Base-by-base conservation (phyloP, 176 grass and related monocot species). In the Zizania latifolia region DNA sequence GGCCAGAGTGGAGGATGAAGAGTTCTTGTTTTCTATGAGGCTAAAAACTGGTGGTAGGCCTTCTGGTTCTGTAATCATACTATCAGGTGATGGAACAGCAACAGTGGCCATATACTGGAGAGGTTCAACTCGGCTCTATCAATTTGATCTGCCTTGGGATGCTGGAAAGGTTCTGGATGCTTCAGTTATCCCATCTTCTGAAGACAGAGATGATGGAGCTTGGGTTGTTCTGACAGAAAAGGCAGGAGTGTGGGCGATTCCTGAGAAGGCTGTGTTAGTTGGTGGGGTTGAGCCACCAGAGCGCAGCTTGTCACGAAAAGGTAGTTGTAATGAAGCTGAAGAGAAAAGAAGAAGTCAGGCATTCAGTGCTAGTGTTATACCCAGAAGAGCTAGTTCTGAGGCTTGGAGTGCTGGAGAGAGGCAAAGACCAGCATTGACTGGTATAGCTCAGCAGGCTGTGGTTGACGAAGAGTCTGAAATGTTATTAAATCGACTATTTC, bases 181-280 rank as follows among this genome's bases (percentile, higher is more conserved):
- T 85, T 98, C 94, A 19, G 63, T 94, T 81, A 81, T 98, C 21
- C 88, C 89, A 45, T 90, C 90, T 77, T 30, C 84, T 32, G 91
- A 83, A 3, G 91, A 94, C 28, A 92, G 68, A 58, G 79, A 98
- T 74, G 91, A 93, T 83, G 95, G 95, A 83, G 89, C 95, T 62
- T 98, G 95, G 95, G 82, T 98, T 78, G 91, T 98, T 68, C 82
- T 98, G 41, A 98, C 95, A 74, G 91, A 98, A 68, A 98, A 88
- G 59, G 95, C 91, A 81, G 95, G 95, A 70, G 39, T 92, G 79
- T 98, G 95, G 91, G 89, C 86, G 60, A 92, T 98, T 76, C 95
- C 91, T 84, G 95, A 98, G 87, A 98, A 98, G 27, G 91, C 95
- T 83, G 86, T 98, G 76, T 85, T 94, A 85, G 85, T 94, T 86